A percentile compares a stretch with the other conserved stretches of the same genome.
These are phyloP conservation scores for Fusarium beomiforme DNA, from an alignment of 2,329 filamentous ascomycete genomes.

Conservation along the genomic window DNA sequence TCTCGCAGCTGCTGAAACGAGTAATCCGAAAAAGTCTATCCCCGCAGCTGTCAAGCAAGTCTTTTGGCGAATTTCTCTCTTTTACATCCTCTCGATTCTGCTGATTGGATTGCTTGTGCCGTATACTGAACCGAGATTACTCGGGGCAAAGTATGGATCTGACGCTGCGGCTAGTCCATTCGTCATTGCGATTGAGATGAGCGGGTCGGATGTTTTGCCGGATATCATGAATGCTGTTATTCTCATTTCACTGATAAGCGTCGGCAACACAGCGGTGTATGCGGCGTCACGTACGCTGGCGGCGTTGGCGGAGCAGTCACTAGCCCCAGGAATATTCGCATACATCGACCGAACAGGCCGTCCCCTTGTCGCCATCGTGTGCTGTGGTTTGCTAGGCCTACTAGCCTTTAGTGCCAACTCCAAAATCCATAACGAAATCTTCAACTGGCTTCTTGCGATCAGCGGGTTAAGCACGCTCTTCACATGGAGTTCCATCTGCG, in stretches of 20 bases:
- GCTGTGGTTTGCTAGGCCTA: constrained; percentile 74
- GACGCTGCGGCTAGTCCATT: constrained; percentile 87
- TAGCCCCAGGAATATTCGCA: constrained; percentile 77
- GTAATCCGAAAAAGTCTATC: constrained; percentile 80
- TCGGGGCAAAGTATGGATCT: constrained; percentile 62
- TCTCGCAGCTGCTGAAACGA: constrained; percentile 79
- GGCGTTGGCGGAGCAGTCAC: constrained; percentile 68
- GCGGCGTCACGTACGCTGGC: constrained; percentile 74
- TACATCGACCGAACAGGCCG: constrained; percentile 86
- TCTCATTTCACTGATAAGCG: constrained; percentile 88
- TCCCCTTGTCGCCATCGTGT: constrained; percentile 75
- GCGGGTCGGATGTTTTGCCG: constrained; percentile 80
- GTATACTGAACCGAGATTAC: constrained; percentile 71
- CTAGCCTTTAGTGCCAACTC: constrained; percentile 80
- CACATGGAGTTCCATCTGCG: constrained; percentile 84
- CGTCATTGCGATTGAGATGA: constrained; percentile 88
- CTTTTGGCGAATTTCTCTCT: constrained; percentile 90
- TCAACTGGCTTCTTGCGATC: constrained; percentile 83
- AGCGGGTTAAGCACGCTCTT: constrained; percentile 78
- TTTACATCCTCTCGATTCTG: constrained; percentile 85
- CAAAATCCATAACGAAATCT: constrained; percentile 67
- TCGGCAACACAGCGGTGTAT: constrained; percentile 91
- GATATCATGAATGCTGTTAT: constrained; percentile 96
- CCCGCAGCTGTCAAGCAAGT: constrained; percentile 92
- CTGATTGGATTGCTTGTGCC: constrained; percentile 85